Evolutionary conservation across 257 asterid genomes (phyloP), one percentile per base, ranked within the genome.

Genomic region (Leonotis leonurus): DNA sequence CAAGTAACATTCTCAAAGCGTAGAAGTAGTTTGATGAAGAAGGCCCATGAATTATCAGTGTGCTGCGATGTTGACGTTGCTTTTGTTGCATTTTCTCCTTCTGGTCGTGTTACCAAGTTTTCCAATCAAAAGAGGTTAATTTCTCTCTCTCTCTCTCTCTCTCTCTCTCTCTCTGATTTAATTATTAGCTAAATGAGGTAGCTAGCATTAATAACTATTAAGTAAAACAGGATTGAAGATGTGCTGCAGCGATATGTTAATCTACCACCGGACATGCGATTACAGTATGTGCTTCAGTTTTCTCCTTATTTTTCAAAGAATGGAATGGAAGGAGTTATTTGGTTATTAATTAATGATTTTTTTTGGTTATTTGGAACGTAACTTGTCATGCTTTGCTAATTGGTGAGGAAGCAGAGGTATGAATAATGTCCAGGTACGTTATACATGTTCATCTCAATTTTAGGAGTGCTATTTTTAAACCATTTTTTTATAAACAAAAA

Each of bases 1-100:
- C 93, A 87, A 77, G 88, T 87, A 10, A 87, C 90, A 0, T 87
- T 81, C 17, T 87, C 86, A 0, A 87, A 87, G 30, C 72, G 90
- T 0, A 82, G 93, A 0, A 77, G 76, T 36, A 80, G 85, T 21
- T 24, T 87, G 60, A 55, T 82, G 4, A 87, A 78, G 67, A 87
- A 75, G 49, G 86, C 87, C 0, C 27, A 65, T 8, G 90, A 87
- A 22, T 26, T 84, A 0, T 59, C 85, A 0, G 29, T 75, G 0
- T 69, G 73, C 4, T 87, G 90, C 33, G 90, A 72, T 10, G 80
- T 71, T 0, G 86, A 87, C 24, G 80, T 82, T 3, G 79, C 83
- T 0, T 61, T 82, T 22, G 69, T 87, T 6, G 83, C 90, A 0
- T 78, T 82, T 37, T 78, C 95, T 0, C 90, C 90, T 3, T 72